Evolutionary conservation across 2,329 filamentous ascomycete genomes (phyloP), one percentile per base, ranked within the genome.

Genomic region (Monilinia fructicola): DNA sequence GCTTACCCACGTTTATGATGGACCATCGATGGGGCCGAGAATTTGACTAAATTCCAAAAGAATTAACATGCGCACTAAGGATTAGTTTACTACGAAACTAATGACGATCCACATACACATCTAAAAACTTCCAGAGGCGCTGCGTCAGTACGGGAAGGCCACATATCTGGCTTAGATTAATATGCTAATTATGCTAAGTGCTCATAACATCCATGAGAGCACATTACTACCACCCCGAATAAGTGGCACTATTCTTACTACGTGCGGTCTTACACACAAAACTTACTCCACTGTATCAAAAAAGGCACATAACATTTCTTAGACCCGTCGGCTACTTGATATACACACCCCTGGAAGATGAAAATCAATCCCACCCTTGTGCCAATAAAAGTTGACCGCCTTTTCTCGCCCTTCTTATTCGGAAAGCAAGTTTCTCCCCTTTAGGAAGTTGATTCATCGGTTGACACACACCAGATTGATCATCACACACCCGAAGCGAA

Each of bases 381-480:
- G 54, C 54, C 44, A 42, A 35, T 53, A 23, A 21, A 54, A 60
- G 23, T 55, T 65, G 64, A 65, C 64, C 64, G 64, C 64, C 55
- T 42, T 61, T 65, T 44, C 44, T 42, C 54, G 53, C 54, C 53
- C 42, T 48, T 28, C 50, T 50, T 40, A n/a, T 53, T 64, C 54
- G 53, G 42, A 64, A 52, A 65, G 63, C 63, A 65, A 53, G 23
- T 40, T 65, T 52, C 64, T 38, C 55, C 55, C 44, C 18, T 65
- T 61, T 65, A 44, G 54, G 46, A 65, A 65, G 55, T 52, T 61
- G 26, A 53, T 65, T 65, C 18, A 60, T 65, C 63, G 11, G 14
- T 65, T 68, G 67, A 67, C 64, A 67, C 67, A 67, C 53, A 59
- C 55, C 54, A 31, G 46, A 66, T 71, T 73, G 69, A 74, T 74